Evolutionary conservation across 2,329 filamentous ascomycete genomes (phyloP), one percentile per base, ranked within the genome.

Genomic region (Aspergillus melleus): DNA sequence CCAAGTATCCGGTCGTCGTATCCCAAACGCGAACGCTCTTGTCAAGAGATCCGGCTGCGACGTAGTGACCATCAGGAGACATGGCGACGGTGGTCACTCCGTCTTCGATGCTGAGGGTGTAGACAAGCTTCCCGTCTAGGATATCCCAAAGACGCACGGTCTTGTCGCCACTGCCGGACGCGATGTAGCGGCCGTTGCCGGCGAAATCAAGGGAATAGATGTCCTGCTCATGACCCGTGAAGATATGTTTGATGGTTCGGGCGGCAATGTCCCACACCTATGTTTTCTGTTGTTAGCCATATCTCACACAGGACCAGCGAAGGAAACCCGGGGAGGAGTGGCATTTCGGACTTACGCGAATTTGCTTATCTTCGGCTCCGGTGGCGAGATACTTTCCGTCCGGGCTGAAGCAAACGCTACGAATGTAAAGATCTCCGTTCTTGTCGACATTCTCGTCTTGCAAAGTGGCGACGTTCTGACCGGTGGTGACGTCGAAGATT

Each of bases 1-100:
- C 87, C 14, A 97, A 85, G 73, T 90, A 92, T 56, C 93, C 94
- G 60, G 86, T 90, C 65, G 88, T 86, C 44, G 93, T 92, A 74
- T 98, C 94, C 94, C 94, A 99, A 30, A 99, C 94, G 50, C 94
- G 89, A 22, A 99, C 95, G 72, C 93, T 97, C 88, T 97, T 97
- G 76, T 98, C 94, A 49, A 99, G 85, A 49, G 92, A 96, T 52
- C 95, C 95, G 47, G 95, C 95, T 6, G 95, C 95, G 32, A 99
- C 93, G 71, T 90, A 96, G 69, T 94, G 91, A 58, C 92, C 94
- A 76, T 97, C 93, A 6, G 94, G 94, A 32, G 94, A 98, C 74
- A 98, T 97, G 64, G 95, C 95, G 53, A 99, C 94, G 2, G 95
- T 98, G 2, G 94, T 98, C 46, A 98, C 95, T 54, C 95, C 95